Evolutionary conservation across 345 rosid species (phyloP).

Genomic region (Populus pruinosa): DNA sequence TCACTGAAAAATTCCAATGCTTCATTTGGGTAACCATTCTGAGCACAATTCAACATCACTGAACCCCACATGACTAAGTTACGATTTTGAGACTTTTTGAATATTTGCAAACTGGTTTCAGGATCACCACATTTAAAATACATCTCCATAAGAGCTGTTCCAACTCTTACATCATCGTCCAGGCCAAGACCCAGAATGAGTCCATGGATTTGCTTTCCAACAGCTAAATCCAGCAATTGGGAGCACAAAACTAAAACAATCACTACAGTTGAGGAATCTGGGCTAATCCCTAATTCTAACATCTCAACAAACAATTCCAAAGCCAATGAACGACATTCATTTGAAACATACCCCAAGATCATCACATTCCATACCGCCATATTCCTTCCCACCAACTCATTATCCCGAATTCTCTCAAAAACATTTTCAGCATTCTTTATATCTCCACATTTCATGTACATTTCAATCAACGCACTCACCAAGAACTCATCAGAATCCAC

Average conservation of each 20-base stretch:
- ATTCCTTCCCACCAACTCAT: constrained; percentile 24
- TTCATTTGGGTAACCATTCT: constrained; percentile 23
- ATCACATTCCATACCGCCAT: constrained; percentile 44
- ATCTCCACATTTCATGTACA: constrained; percentile 48
- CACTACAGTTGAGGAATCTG: constrained; percentile 40
- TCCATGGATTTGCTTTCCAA: constrained; percentile 39
- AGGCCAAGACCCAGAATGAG: constrained; percentile 28
- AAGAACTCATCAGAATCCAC: constrained; percentile 32
- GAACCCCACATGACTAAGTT: constrained; percentile 42
- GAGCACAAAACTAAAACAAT: constrained; percentile 40
- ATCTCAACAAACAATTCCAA: constrained; percentile 29
- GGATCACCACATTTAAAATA: constrained; percentile 40
- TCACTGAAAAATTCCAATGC: constrained; percentile 32
- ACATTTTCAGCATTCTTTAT: constrained; percentile 33
- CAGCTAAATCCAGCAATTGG: constrained; percentile 12
- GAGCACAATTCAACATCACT: constrained; percentile 32
- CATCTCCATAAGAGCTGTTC: constrained; percentile 42
- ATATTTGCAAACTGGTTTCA: constrained; percentile 33
- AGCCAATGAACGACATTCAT: constrained; percentile 29
- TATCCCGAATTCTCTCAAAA: constrained; percentile 16
- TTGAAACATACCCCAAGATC: constrained; percentile 39
- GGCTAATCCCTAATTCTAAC: constrained; percentile 30
- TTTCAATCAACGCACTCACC: constrained; percentile 35
- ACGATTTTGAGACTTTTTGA: constrained; percentile 24
- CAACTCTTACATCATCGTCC: constrained; percentile 32